Percentiles rank a stretch among this genome's conserved stretches.
Conservation (phyloP, 768 basidiomycete species). For the Megacollybia marginata region DNA sequence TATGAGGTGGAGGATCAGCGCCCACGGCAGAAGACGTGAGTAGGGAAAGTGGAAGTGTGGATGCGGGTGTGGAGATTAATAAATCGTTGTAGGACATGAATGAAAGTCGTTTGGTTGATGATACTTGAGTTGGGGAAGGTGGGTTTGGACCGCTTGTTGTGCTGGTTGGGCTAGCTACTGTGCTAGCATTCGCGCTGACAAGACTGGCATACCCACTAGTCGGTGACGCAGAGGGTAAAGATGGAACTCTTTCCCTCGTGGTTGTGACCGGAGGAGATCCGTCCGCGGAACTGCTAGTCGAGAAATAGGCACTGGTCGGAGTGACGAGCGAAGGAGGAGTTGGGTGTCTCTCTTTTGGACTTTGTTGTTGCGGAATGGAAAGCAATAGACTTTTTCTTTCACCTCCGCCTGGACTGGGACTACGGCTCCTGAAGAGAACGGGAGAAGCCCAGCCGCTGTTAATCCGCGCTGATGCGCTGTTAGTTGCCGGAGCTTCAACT, state of each 20-base stretch:
- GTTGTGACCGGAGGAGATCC: conserved; percentile 33
- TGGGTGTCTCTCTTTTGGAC: conserved; percentile 13
- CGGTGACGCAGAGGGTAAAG: conserved; percentile 2
- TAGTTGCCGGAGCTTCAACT: conserved; percentile 46
- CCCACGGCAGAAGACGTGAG: conserved; percentile 58
- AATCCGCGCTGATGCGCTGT: neutral
- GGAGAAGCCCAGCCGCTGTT: conserved; percentile 6
- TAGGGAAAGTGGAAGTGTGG: conserved; percentile 63
- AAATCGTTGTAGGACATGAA: conserved; percentile 89
- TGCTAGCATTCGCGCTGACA: conserved; percentile 6
- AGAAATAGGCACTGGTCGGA: conserved; percentile 44
- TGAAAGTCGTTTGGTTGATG: conserved; percentile 64
- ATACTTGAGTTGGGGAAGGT: conserved; percentile 39
- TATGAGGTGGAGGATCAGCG: conserved; percentile 66
- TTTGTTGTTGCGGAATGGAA: neutral
- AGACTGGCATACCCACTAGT: conserved; percentile 6
- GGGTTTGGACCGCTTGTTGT: conserved; percentile 14
- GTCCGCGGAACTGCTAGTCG: conserved; percentile 20
- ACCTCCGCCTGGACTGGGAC: conserved; percentile 50
- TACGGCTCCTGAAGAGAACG: conserved; percentile 57
- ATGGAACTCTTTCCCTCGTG: conserved; percentile 15
- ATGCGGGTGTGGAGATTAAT: conserved; percentile 66
- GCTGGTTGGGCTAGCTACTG: conserved; percentile 6
- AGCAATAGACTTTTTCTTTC: neutral
- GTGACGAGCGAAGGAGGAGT: conserved; percentile 29